Conservation (phyloP, 2,329 filamentous ascomycete genomes). For the Celoporthe dispersa region DNA sequence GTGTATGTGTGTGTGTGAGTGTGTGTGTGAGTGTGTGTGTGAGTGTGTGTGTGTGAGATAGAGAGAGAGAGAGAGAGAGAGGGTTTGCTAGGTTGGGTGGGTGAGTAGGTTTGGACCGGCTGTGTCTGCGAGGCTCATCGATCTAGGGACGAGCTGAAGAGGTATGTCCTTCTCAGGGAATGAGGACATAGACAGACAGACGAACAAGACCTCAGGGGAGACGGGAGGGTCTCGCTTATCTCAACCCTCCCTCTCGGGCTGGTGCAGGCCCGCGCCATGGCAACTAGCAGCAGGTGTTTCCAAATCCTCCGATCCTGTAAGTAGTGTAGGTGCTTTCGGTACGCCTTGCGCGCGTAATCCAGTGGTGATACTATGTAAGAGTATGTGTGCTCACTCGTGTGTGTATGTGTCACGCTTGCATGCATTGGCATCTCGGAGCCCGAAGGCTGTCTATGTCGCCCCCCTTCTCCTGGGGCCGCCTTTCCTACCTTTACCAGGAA, state of each 20-base stretch:
- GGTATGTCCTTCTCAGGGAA: not conserved
- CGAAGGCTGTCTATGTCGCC: not conserved
- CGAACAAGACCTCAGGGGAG: not conserved
- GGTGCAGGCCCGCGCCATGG: not conserved
- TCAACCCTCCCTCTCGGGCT: not conserved
- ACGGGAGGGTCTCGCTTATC: not conserved
- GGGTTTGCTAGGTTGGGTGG: conserved; percentile 30
- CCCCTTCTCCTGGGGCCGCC: too few relatives aligned
- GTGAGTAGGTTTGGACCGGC: not conserved
- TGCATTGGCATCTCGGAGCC: not conserved
- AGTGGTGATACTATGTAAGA: not conserved
- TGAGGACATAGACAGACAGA: not conserved
- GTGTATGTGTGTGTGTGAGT: too few relatives aligned
- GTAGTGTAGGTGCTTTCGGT: not conserved
- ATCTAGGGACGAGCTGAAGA: not conserved
- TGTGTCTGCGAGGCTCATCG: not conserved
- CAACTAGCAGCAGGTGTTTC: not conserved
- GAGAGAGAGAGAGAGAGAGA: conserved; percentile 27
- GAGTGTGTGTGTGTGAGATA: too few relatives aligned
- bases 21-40: too few relatives aligned
- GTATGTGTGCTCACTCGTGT: not conserved
- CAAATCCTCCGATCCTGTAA: not conserved
- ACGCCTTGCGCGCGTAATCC: not conserved
- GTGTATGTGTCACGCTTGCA: not conserved
- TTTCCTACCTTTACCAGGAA: not conserved